Evolutionary conservation across 106 monocot species (phyloP), one percentile per base, ranked within the genome.

Genomic region (Dendrobium catenatum): DNA sequence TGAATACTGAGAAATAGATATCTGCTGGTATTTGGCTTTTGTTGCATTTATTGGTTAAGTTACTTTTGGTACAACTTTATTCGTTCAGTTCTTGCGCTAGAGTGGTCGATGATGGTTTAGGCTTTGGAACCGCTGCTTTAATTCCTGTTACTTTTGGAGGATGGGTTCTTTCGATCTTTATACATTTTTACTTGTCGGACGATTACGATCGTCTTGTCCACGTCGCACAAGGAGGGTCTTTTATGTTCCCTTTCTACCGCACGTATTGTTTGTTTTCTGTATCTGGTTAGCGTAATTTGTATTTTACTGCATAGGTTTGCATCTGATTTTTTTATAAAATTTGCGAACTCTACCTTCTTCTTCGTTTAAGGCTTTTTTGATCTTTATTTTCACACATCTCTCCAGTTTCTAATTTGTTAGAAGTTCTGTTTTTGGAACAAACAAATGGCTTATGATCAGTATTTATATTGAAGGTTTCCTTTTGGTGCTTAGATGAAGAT

Each of bases 81-180:
- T 59, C 58, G 19, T 78, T 4, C n/a, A 59, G 5, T 58, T 78
- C 19, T 76, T 76, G 76, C 46, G n/a, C 76, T 49, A 26, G 49
- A 49, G 76, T 76, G 48, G 49, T 76, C 9, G 76, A 48, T 26
- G 76, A 48, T 76, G 76, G 76, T 49, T 49, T 76, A 49, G 22
- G 0, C 24, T 76, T 76, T 51, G 76, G 49, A 48, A 49, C n/a
- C 51, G 49, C 20, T 51, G 49, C 47, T 76, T 76, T 76, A 51
- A 76, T 49, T 76, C 49, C 3, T 24, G 76, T 26, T 49, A 26
- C 18, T 76, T 76, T 11, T 29, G 74, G 18, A 6, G 74, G 43
- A 49, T 76, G 13, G 9, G 18, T 47, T 76, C 11, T 26, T 76
- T 22, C 26, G 33, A 76, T 26, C 24, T 29, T 61, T 61, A 5